Percentiles rank a stretch among this genome's conserved stretches.
Evolutionary conservation across 345 rosid species (phyloP).

Genomic region (Litchi chinensis): DNA sequence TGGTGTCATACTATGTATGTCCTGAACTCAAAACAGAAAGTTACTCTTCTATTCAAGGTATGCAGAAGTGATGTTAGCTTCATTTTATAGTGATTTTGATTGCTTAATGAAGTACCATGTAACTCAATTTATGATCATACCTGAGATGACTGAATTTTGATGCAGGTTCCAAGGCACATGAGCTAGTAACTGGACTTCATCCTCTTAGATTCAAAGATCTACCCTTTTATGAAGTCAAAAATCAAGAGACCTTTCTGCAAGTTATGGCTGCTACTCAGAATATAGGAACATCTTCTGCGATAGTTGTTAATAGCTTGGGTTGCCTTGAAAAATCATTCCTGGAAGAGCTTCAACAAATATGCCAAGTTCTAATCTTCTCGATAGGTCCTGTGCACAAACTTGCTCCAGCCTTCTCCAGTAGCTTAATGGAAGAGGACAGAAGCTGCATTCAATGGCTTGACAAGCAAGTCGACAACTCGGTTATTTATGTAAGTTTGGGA

Average conservation of each 20-base stretch:
- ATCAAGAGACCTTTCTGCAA: slow-evolving; percentile 18
- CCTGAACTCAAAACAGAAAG: slow-evolving; percentile 27
- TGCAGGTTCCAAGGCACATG: slow-evolving; percentile 13
- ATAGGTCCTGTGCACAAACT: slow-evolving; percentile 39
- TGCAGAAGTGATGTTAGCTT: neutral
- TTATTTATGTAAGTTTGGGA: slow-evolving; percentile 31
- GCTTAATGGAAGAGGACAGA: slow-evolving; percentile 32
- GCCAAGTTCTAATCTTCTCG: slow-evolving; percentile 20
- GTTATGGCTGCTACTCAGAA: slow-evolving; percentile 12
- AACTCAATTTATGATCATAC: neutral
- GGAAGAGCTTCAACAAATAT: slow-evolving; percentile 1
- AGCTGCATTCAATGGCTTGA: slow-evolving; percentile 35
- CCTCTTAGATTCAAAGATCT: slow-evolving; percentile 37
- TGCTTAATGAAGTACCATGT: no score
- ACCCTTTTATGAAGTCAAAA: slow-evolving; percentile 18
- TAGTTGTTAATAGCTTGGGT: slow-evolving; percentile 37
- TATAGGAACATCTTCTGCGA: slow-evolving; percentile 22
- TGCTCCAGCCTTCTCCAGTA: slow-evolving; percentile 12
- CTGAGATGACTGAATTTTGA: neutral
- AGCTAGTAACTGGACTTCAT: slow-evolving; percentile 17
- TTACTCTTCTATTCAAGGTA: slow-evolving; percentile 39
- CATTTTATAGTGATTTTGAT: neutral
- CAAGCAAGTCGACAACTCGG: slow-evolving; percentile 29
- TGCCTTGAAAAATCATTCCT: slow-evolving; percentile 25
- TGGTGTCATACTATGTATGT: slow-evolving; percentile 24